These are phyloP conservation scores for Plasmodium yoelii DNA, from an alignment of 169 alveolate genomes.

Conservation along the genomic window DNA sequence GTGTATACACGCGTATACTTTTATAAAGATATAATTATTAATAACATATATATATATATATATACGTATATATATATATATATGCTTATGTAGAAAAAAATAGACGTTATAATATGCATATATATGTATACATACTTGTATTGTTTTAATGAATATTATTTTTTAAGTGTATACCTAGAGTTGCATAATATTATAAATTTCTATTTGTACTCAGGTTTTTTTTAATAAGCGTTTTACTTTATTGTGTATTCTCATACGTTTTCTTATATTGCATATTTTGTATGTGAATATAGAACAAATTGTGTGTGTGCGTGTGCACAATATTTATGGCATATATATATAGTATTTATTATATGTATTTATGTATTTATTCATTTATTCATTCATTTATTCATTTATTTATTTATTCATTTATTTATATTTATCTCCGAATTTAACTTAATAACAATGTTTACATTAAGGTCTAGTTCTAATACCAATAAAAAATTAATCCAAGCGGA, in stretches of 20 bases:
- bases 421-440: neutral
- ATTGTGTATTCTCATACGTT: too few relatives aligned
- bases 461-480: slow-evolving; percentile 33
- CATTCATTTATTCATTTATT: neutral
- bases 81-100: neutral
- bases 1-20: neutral
- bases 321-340: too few relatives aligned
- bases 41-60: too few relatives aligned
- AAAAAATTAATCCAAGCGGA: slow-evolving; percentile 14
- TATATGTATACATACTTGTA: neutral
- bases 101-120: neutral
- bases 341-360: neutral
- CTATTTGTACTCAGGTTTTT: neutral
- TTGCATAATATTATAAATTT: neutral
- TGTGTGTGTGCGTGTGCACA: too few relatives aligned
- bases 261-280: too few relatives aligned
- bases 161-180: neutral
- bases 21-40: neutral
- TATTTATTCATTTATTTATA: neutral
- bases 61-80: neutral
- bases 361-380: neutral
- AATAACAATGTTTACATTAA: slow-evolving; percentile 19
- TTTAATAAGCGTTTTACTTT: too few relatives aligned
- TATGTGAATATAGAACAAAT: too few relatives aligned
- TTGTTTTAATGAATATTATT: neutral